Percentiles rank a stretch among this genome's conserved stretches.
Conservation (phyloP, 805 yeast species). For the Teunomyces lycoperdinae region DNA sequence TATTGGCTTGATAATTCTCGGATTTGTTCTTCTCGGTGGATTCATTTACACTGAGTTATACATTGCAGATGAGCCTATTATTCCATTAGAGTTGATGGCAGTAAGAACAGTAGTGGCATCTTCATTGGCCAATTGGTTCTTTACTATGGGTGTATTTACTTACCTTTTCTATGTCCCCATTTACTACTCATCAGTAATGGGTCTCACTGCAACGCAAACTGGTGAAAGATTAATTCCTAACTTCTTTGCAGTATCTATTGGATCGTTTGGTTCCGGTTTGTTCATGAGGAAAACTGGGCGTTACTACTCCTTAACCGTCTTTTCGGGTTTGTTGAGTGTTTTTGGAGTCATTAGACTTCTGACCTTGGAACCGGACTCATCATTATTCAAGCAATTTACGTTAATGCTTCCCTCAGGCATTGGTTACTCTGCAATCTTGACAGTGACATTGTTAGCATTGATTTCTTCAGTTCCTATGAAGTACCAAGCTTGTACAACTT, state of each 20-base stretch:
- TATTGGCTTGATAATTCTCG: conserved; percentile 24
- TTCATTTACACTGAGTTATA: conserved; percentile 54
- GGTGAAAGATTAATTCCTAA: conserved; percentile 63
- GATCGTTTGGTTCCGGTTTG: conserved; percentile 65
- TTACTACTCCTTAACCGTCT: conserved; percentile 56
- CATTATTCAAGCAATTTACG: conserved; percentile 38
- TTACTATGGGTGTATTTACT: conserved; percentile 65
- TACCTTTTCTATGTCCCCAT: conserved; percentile 70
- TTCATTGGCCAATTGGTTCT: conserved; percentile 66
- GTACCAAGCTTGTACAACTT: conserved; percentile 81
- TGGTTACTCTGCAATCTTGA: conserved; percentile 65
- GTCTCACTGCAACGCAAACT: conserved; percentile 51
- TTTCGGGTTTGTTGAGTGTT: conserved; percentile 40
- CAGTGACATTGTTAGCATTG: conserved; percentile 69
- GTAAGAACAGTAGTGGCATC: conserved; percentile 63
- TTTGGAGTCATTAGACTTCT: conserved; percentile 45
- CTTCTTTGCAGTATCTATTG: conserved; percentile 64
- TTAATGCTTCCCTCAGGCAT: conserved; percentile 55
- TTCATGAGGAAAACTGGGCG: conserved; percentile 67
- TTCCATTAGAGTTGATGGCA: conserved; percentile 58
- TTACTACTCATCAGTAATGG: conserved; percentile 54
- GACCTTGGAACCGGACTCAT: conserved; percentile 26
- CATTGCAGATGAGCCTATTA: conserved; percentile 60
- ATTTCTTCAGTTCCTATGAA: conserved; percentile 69
- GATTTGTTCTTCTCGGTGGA: conserved; percentile 31